Conservation (phyloP, 1,139 yeast species). For the Candida sp. region DNA sequence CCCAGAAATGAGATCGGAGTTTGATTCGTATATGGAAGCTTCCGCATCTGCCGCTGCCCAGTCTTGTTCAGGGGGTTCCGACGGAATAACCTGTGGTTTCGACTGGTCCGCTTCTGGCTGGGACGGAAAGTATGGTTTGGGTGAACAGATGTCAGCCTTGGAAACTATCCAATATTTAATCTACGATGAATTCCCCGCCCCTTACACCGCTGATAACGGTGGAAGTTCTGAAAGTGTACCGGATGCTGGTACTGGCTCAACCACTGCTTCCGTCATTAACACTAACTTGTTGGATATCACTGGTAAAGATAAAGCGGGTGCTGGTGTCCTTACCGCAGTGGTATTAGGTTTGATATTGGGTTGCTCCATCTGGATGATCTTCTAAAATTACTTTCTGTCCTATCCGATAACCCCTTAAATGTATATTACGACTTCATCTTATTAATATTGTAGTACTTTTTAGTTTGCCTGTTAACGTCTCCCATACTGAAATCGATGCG, state of each 20-base stretch:
- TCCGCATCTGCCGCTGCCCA: conserved; percentile 67
- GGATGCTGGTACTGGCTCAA: conserved; percentile 40
- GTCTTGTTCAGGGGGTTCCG: conserved; percentile 71
- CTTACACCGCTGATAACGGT: conserved; percentile 40
- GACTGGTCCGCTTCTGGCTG: conserved; percentile 56
- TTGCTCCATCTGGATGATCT: conserved; percentile 45
- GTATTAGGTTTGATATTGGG: conserved; percentile 34
- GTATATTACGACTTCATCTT: no score
- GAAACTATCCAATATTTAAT: conserved; percentile 52
- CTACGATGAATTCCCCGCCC: conserved; percentile 23
- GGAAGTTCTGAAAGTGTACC: conserved; percentile 44
- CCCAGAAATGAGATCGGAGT: conserved; percentile 42
- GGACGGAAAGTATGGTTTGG: conserved; percentile 71
- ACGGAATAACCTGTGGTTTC: conserved; percentile 76
- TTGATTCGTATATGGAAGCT: conserved; percentile 41
- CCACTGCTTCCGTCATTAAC: conserved; percentile 23
- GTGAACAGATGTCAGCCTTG: conserved; percentile 76
- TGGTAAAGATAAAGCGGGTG: conserved; percentile 45
- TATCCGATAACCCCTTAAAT: no score
- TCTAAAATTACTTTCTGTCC: conserved; percentile 17
- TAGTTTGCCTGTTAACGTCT: no score
- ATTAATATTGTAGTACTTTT: no score
- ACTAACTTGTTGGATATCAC: conserved; percentile 26
- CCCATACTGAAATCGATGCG: no score
- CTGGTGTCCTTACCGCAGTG: conserved; percentile 44